Base-by-base conservation (phyloP, 1,284 basidiomycete genomes). In the Austroboletus novae-zelandiae region DNA sequence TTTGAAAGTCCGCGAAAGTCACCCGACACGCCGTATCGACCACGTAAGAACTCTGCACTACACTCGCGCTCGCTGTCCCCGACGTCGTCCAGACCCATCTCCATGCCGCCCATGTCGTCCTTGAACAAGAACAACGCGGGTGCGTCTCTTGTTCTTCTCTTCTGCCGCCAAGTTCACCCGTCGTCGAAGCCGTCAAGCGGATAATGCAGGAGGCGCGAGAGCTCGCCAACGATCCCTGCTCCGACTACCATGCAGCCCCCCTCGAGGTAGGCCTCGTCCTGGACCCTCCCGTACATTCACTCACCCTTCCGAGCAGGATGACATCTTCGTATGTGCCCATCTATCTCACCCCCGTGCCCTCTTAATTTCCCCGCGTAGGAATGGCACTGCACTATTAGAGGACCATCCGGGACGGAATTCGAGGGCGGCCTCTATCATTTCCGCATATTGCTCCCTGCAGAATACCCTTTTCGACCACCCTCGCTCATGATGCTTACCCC, bases 351-450 rank as follows among this genome's bases (percentile, higher is more conserved):
- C 50, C 52, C 52, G 45, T 58, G 52, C 57, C 47, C 45, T 56
- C 68, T 74, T 67, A 25, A 53, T 69, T 57, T 61, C 60, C 42
- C 32, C 43, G 9, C 45, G 35, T 11, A 91, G 88, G 94, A 97
- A 76, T 99, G 96, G 96, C 95, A 98, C 67, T 98, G 94, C 62
- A 98, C 96, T 8, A 77, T 98, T 45, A 84, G 93, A 54, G 96
- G 95, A 1, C 85, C 95, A 3, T 62, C 79, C 17, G 91, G 84
- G 5, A 94, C 89, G 27, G 94, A 96, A 63, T 98, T 91, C 57
- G 91, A 95, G 64, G 91, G 91, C 50, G 91, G 92, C 54, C 67
- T 89, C 46, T 98, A 98, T 71, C 94, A 98, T 71, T 88, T 96
- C 62, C 84, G 94, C 48, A 92, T 98, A 64, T 69, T 93, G 18